Percentiles rank a stretch among this genome's conserved stretches.
phyloP scores from a whole-genome alignment of 305 asterid species.

The Rubia tinctorum region DNA sequence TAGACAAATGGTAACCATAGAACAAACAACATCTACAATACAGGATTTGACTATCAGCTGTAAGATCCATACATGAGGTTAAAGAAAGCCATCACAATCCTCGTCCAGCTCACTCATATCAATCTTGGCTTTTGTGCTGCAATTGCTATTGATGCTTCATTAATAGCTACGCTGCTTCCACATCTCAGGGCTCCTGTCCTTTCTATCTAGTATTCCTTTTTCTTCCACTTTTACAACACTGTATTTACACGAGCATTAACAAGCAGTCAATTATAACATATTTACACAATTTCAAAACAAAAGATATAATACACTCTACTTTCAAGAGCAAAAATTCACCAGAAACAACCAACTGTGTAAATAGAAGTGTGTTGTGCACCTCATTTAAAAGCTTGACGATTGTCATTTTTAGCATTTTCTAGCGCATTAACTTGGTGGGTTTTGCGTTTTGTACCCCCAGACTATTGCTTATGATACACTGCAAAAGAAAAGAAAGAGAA shows the following conservation, averaged over 20 bases:
- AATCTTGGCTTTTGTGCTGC: conserved; percentile 55
- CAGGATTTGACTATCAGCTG: conserved; percentile 26
- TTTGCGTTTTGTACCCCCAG: conserved; percentile 69
- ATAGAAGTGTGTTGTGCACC: conserved; percentile 31
- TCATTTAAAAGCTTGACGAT: conserved; percentile 89
- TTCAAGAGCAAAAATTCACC: too few species aligned
- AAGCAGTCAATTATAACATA: too few species aligned
- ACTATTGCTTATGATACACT: conserved; percentile 80
- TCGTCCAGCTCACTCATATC: conserved; percentile 99
- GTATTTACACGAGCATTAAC: too few species aligned
- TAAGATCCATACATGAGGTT: conserved; percentile 68
- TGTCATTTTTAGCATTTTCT: conserved; percentile 84
- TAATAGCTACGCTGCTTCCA: too few species aligned
- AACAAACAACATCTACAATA: background rate
- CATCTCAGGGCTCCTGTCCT: too few species aligned
- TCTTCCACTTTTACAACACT: too few species aligned
- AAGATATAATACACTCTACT: too few species aligned
- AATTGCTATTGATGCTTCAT: too few species aligned
- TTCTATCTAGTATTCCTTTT: too few species aligned
- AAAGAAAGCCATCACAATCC: conserved; percentile 99
- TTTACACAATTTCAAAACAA: too few species aligned
- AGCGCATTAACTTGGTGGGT: conserved; percentile 96
- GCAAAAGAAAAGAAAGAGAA: too few species aligned
- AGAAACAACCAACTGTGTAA: background rate
- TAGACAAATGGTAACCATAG: conserved; percentile 6